A percentile compares a stretch with the other conserved stretches of the same genome.
Conservation (phyloP, 495 filamentous ascomycete genomes). For the Platismatia glauca region DNA sequence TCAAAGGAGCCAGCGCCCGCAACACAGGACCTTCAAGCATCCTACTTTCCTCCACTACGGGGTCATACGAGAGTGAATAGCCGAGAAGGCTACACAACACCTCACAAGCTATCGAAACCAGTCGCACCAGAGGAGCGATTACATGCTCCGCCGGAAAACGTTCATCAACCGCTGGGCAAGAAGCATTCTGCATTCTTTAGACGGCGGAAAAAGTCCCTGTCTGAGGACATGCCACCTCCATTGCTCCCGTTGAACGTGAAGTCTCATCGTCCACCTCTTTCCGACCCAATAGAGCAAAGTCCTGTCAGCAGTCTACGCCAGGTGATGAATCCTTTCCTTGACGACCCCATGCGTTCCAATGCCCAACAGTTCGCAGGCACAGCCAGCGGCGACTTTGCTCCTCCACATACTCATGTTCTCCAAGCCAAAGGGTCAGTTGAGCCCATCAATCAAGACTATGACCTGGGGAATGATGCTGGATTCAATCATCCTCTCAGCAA, state of each 20-base stretch:
- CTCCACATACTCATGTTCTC: conserved; percentile 6
- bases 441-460: neutral
- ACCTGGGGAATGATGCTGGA: conserved; percentile 7
- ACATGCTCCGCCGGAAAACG: conserved; percentile 36
- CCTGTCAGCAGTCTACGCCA: conserved; percentile 81
- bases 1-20: conserved; percentile 35
- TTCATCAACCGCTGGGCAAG: conserved; percentile 62
- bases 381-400: neutral
- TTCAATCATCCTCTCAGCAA: conserved; percentile 13
- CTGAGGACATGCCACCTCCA: conserved; percentile 44
- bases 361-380: conserved; percentile 15
- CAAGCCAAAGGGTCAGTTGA: conserved; percentile 13
- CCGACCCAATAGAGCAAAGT: conserved; percentile 45
- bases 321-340: conserved; percentile 83
- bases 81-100: conserved; percentile 4
- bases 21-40: conserved; percentile 10
- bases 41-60: conserved; percentile 5
- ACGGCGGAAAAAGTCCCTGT: conserved; percentile 78
- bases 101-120: conserved; percentile 18
- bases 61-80: conserved; percentile 10
- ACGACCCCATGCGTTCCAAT: conserved; percentile 15
- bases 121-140: conserved; percentile 22
- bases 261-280: conserved; percentile 25
- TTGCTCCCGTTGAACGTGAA: conserved; percentile 32
- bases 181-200: conserved; percentile 90